Conservation (phyloP, 768 basidiomycete genomes). For the Ephemerocybe angulata region DNA sequence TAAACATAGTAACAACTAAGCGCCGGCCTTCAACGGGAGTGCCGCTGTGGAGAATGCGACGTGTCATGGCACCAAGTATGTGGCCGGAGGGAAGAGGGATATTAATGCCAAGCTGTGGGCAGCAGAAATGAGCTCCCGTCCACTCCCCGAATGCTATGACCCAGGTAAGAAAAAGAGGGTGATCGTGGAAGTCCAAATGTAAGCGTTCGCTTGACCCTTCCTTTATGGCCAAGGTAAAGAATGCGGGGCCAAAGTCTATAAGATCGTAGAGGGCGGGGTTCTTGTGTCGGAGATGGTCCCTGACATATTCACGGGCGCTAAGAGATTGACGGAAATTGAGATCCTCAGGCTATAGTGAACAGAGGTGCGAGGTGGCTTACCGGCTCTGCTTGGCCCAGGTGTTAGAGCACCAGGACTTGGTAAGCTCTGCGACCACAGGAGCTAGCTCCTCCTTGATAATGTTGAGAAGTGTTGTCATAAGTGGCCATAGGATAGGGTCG, state of each 20-base stretch:
- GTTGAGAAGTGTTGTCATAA: background rate
- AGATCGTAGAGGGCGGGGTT: background rate
- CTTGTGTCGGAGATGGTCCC: background rate
- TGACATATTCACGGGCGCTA: background rate
- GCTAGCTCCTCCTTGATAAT: background rate
- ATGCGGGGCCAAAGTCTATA: background rate
- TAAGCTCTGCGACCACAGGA: background rate
- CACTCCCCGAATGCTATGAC: background rate
- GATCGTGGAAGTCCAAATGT: background rate
- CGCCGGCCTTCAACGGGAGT: too few relatives aligned
- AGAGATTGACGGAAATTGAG: background rate
- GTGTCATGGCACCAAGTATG: too few relatives aligned
- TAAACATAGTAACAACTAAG: too few relatives aligned
- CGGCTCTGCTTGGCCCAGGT: background rate
- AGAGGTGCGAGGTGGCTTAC: background rate
- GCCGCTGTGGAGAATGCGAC: too few relatives aligned
- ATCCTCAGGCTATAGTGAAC: too few relatives aligned
- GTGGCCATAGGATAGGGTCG: background rate
- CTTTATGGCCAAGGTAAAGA: background rate
- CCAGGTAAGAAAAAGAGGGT: background rate
- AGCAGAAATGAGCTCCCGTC: background rate
- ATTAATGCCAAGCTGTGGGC: slow-evolving; percentile 1
- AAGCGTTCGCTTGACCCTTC: background rate
- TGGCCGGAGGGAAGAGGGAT: too few relatives aligned
- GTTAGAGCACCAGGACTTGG: background rate